Percentiles rank a stretch among this genome's conserved stretches.
Evolutionary conservation across 2,329 filamentous ascomycete genomes (phyloP).

Genomic region (Pezicula neosporulosa): DNA sequence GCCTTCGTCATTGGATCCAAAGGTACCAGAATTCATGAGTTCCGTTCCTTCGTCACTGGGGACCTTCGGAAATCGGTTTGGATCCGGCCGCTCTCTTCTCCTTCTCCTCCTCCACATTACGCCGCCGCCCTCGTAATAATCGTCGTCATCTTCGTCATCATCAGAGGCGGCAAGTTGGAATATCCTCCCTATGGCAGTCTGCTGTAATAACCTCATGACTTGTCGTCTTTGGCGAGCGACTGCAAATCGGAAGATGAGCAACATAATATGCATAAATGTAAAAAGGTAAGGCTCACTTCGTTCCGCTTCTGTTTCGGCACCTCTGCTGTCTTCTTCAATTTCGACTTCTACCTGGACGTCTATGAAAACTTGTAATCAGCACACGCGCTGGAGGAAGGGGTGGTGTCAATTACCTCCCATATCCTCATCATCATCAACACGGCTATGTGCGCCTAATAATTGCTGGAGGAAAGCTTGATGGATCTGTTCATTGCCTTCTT

Average conservation of each 20-base stretch:
- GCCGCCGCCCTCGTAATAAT: slow-evolving; percentile 18
- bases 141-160: slow-evolving; percentile 11
- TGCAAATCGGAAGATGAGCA: slow-evolving; percentile 24
- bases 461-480: neutral
- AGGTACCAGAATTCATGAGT: slow-evolving; percentile 79
- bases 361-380: too few species aligned
- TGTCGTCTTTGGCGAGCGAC: slow-evolving; percentile 15
- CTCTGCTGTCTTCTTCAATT: slow-evolving; percentile 32
- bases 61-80: slow-evolving; percentile 72
- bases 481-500: neutral
- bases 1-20: slow-evolving; percentile 66
- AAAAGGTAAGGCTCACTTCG: slow-evolving; percentile 29
- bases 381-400: too few species aligned
- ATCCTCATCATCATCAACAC: neutral
- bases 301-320: slow-evolving; percentile 21
- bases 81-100: slow-evolving; percentile 39
- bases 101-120: slow-evolving; percentile 45
- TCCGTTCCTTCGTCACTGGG: slow-evolving; percentile 74
- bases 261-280: slow-evolving; percentile 17
- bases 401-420: too few species aligned
- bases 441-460: neutral
- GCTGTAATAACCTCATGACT: slow-evolving; percentile 18
- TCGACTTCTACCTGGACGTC: slow-evolving; percentile 22
- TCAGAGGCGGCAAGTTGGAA: slow-evolving; percentile 11
- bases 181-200: slow-evolving; percentile 16